phyloP scores from a whole-genome alignment of 805 yeast species.

The Cyberlindnera petersonii region DNA sequence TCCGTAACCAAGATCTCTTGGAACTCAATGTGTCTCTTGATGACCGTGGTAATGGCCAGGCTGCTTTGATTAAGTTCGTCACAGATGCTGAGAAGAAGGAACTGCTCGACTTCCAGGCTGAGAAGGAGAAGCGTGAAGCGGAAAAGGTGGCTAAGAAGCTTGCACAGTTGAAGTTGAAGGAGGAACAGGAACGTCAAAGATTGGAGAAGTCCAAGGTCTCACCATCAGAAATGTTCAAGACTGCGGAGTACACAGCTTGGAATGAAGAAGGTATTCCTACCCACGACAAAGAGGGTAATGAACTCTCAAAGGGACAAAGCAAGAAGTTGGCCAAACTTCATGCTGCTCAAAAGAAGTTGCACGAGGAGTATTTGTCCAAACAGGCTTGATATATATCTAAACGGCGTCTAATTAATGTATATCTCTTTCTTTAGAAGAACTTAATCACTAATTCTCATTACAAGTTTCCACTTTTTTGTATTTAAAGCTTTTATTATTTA shows the following conservation, averaged over 20 bases:
- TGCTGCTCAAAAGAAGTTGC: conserved; percentile 77
- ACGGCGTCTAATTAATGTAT: neutral
- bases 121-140: conserved; percentile 49
- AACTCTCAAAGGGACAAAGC: conserved; percentile 75
- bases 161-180: conserved; percentile 51
- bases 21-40: conserved; percentile 80
- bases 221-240: conserved; percentile 73
- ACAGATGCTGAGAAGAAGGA: conserved; percentile 65
- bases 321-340: conserved; percentile 80
- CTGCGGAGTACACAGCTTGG: conserved; percentile 64
- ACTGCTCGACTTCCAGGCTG: conserved; percentile 51
- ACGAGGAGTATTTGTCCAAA: conserved; percentile 51
- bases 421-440: too few relatives aligned
- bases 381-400: conserved; percentile 1
- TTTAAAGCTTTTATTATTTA: conserved; percentile 2
- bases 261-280: conserved; percentile 84
- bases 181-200: conserved; percentile 60
- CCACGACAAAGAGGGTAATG: conserved; percentile 72
- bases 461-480: too few relatives aligned
- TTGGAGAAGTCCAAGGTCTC: conserved; percentile 61
- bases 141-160: conserved; percentile 57
- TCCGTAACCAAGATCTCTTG: conserved; percentile 70
- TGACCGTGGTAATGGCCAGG: conserved; percentile 73
- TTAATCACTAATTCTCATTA: too few relatives aligned
- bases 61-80: conserved; percentile 82